Evolutionary conservation across 192 early-diverging fungal species (phyloP), one percentile per base, ranked within the genome.

Genomic region (Thamnidium elegans): DNA sequence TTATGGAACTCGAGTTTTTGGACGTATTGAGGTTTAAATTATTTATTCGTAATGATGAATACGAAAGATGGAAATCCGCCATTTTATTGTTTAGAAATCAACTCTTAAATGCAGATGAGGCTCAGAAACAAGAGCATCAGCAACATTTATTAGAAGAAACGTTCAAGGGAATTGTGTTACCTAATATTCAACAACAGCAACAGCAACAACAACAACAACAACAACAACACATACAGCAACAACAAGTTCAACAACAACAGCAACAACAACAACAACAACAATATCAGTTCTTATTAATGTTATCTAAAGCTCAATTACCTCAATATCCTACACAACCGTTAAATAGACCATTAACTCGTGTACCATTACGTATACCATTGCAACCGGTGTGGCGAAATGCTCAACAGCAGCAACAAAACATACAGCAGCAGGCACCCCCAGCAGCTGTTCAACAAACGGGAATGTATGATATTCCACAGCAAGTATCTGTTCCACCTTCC

Each of bases 1-100:
- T 90, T 30, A 89, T 92, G 77, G 92, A 92, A 79, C 79, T 91
- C 54, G 91, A 93, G 70, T 91, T 94, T 71, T 67, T 94, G 68
- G 72, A 76, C 44, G 86, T 87, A 17, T 81, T 94, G 50, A 79
- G 87, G 55, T 92, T 88, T 62, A 76, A 85, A 26, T 78, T 91
- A 54, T 88, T 89, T 74, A 88, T 92, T n/a, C 73, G 77, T 7
- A 73, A 82, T 17, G 66, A 73, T 15, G 86, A 92, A 45, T 94
- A 87, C 68, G 76, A 78, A 55, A 71, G 76, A 8, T 94, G 92
- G 92, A 78, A 87, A 13, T 61, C 70, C 3, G 78, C 55, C 14
- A 56, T 84, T 14, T 66, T 76, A 9, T 67, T 71, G 46, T 84
- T 78, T 39, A 66, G 56, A 48, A 66, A 71, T 59, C 48, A 70